A percentile compares a stretch with the other conserved stretches of the same genome.
phyloP scores from a whole-genome alignment of 2,329 filamentous ascomycete genomes.

The Tricladium varicosporioides region DNA sequence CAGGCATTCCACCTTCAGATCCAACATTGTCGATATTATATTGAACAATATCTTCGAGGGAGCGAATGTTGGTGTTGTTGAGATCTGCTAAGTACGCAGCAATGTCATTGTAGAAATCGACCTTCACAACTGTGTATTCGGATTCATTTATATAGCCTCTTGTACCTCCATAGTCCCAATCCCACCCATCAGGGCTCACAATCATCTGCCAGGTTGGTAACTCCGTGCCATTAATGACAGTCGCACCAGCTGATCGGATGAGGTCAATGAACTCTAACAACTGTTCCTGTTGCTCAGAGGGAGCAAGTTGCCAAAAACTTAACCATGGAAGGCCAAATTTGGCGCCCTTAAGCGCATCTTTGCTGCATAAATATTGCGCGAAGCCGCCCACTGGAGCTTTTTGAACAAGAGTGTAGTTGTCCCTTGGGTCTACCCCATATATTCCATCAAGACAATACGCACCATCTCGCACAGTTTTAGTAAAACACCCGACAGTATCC shows the following conservation, averaged over 20 bases:
- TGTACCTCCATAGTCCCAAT: constrained; percentile 67
- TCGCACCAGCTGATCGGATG: constrained; percentile 61
- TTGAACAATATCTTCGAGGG: constrained; percentile 62
- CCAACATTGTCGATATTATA: constrained; percentile 64
- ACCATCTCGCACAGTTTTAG: constrained; percentile 67
- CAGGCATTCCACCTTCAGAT: constrained; percentile 63
- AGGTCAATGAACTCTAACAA: constrained; percentile 51
- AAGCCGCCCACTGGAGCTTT: constrained; percentile 53
- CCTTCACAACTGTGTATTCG: constrained; percentile 71
- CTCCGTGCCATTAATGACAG: constrained; percentile 68
- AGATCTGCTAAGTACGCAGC: constrained; percentile 45
- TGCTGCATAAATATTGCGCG: constrained; percentile 50
- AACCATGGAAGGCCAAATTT: constrained; percentile 71
- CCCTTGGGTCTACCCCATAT: constrained; percentile 58
- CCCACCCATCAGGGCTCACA: constrained; percentile 66
- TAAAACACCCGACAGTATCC: constrained; percentile 68
- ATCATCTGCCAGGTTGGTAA: constrained; percentile 61
- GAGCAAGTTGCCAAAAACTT: constrained; percentile 65
- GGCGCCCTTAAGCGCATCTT: constrained; percentile 47
- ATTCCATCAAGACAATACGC: constrained; percentile 66
- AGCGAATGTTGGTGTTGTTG: constrained; percentile 53
- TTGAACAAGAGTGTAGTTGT: constrained; percentile 55
- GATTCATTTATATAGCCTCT: constrained; percentile 68
- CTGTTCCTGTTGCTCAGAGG: constrained; percentile 51
- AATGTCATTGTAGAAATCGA: constrained; percentile 62